Conservation (phyloP, 1,284 basidiomycete genomes). For the Erythrobasidium hasegawianum region DNA sequence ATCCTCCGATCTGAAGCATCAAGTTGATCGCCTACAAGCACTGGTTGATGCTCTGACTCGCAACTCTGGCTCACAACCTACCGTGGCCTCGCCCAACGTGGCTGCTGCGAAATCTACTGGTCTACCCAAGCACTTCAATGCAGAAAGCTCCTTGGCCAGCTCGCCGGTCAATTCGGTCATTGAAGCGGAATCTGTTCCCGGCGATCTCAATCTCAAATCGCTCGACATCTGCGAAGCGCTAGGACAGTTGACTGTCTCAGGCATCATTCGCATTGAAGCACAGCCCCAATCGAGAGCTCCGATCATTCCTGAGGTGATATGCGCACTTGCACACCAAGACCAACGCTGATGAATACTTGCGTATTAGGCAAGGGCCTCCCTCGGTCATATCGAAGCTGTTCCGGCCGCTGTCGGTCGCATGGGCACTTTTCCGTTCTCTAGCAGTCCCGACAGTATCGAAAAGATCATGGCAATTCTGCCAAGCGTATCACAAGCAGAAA, state of each 20-base stretch:
- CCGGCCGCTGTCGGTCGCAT: neutral
- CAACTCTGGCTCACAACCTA: neutral
- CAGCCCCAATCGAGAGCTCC: slow-evolving; percentile 5
- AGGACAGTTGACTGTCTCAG: slow-evolving; percentile 7
- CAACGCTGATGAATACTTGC: neutral
- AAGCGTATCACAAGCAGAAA: slow-evolving; percentile 7
- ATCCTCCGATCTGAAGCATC: neutral
- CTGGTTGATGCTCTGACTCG: neutral
- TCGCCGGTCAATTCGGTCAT: neutral
- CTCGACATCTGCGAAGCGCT: slow-evolving; percentile 15
- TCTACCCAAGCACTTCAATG: neutral
- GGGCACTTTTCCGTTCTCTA: slow-evolving; percentile 14
- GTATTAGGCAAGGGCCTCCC: neutral
- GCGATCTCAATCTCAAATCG: slow-evolving; percentile 8
- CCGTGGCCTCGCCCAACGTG: no score
- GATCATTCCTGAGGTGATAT: neutral
- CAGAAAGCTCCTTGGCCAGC: neutral
- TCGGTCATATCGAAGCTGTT: neutral
- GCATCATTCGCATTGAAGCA: slow-evolving; percentile 3
- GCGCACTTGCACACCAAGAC: neutral
- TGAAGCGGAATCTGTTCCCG: neutral
- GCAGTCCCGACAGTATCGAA: slow-evolving; percentile 14
- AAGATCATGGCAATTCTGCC: slow-evolving; percentile 19
- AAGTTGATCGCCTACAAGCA: slow-evolving; percentile 1
- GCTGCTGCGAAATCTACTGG: neutral